Conservation (phyloP, 768 basidiomycete species). For the Mycena rosella region DNA sequence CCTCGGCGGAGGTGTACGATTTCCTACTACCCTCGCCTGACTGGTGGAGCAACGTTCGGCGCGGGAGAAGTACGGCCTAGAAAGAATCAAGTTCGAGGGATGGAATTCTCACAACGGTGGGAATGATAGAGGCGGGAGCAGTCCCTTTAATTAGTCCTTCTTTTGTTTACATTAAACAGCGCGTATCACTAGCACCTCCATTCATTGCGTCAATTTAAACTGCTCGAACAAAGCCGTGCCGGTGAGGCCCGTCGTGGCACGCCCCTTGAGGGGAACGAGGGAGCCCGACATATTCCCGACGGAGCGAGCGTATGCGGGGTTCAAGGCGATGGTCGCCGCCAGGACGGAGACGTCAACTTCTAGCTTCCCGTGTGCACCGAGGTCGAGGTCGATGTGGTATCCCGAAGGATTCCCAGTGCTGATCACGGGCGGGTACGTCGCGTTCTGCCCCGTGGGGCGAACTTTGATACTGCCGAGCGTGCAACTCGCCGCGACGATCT, state of each 20-base stretch:
- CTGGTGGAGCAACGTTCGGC: too few relatives aligned
- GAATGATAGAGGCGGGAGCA: too few relatives aligned
- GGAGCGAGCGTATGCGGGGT: background rate
- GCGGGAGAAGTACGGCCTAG: too few relatives aligned
- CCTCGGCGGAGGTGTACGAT: too few relatives aligned
- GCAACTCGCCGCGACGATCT: constrained; percentile 21
- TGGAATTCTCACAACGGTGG: too few relatives aligned
- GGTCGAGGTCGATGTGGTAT: constrained; percentile 9
- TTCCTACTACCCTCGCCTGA: too few relatives aligned
- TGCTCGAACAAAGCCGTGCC: constrained; percentile 21
- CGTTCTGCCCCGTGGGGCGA: constrained; percentile 18
- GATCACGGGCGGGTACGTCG: constrained; percentile 12
- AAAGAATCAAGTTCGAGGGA: too few relatives aligned
- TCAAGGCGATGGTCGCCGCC: background rate
- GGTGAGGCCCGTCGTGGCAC: background rate
- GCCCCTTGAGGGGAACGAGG: background rate
- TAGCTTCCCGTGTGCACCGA: background rate
- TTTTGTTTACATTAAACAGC: background rate
- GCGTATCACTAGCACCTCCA: background rate
- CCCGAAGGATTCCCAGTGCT: constrained; percentile 12
- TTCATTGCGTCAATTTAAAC: constrained; percentile 13
- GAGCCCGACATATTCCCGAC: constrained; percentile 1
- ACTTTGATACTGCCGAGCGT: background rate
- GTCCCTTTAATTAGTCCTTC: too few relatives aligned
- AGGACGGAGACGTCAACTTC: background rate